Conservation (phyloP, 345 rosid species). For the Erodium maritimum region DNA sequence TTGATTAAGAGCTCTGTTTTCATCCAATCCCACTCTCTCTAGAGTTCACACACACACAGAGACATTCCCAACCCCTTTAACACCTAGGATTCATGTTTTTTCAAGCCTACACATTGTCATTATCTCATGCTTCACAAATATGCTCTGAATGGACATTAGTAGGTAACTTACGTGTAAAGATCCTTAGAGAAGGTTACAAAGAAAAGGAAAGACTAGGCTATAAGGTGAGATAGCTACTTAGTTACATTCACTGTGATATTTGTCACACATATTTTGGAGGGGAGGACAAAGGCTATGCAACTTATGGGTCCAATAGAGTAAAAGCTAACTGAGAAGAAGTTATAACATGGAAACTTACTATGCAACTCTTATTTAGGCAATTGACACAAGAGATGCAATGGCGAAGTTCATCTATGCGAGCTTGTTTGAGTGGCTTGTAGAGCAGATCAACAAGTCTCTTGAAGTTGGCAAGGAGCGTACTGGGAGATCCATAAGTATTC, state of each 20-base stretch:
- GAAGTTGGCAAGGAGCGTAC: slow-evolving; percentile 38
- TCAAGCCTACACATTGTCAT: too few relatives aligned
- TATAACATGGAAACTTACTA: slow-evolving; percentile 6
- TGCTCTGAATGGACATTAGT: neutral
- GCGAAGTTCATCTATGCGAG: slow-evolving; percentile 77
- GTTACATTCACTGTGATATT: too few relatives aligned
- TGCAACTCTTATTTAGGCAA: slow-evolving; percentile 42
- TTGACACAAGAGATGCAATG: slow-evolving; percentile 77
- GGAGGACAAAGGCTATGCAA: too few relatives aligned
- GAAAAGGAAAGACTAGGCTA: too few relatives aligned
- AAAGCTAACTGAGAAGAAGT: too few relatives aligned
- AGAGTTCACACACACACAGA: too few relatives aligned
- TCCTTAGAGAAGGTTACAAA: neutral
- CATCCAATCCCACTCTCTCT: neutral
- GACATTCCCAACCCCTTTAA: too few relatives aligned
- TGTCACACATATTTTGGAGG: too few relatives aligned
- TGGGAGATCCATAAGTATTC: slow-evolving; percentile 76
- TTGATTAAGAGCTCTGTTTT: neutral
- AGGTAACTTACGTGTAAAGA: neutral
- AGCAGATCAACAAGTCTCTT: slow-evolving; percentile 64
- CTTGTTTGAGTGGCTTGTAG: slow-evolving; percentile 88
- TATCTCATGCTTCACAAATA: too few relatives aligned
- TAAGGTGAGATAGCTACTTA: too few relatives aligned
- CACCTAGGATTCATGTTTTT: too few relatives aligned
- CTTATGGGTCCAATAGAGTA: too few relatives aligned